A percentile compares a stretch with the other conserved stretches of the same genome.
These are phyloP conservation scores for Leccinum fibrillosum DNA, from an alignment of 768 basidiomycete species.

Conservation along the genomic window DNA sequence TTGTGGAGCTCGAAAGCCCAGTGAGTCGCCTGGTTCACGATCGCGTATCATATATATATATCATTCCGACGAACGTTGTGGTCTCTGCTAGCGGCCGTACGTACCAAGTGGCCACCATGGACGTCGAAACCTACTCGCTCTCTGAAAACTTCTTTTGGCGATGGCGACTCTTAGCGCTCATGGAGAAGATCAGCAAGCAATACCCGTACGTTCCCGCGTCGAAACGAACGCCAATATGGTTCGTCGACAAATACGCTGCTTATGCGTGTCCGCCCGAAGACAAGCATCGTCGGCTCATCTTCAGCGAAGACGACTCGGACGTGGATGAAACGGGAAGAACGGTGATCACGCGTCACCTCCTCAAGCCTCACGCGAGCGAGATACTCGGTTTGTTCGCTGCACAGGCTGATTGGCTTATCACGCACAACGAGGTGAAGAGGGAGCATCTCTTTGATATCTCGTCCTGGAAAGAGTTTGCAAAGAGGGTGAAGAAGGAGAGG, in stretches of 20 bases:
- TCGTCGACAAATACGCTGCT: slow-evolving; percentile 40
- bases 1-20: slow-evolving; percentile 28
- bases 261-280: slow-evolving; percentile 29
- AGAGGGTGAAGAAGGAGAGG: slow-evolving; percentile 29
- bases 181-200: slow-evolving; percentile 41
- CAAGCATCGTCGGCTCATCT: slow-evolving; percentile 34
- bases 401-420: slow-evolving; percentile 58
- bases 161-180: slow-evolving; percentile 45
- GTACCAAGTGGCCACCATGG: slow-evolving; percentile 47
- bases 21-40: slow-evolving; percentile 18
- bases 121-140: slow-evolving; percentile 37
- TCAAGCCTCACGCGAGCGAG: slow-evolving; percentile 49
- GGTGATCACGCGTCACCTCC: slow-evolving; percentile 38
- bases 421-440: slow-evolving; percentile 38
- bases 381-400: slow-evolving; percentile 49
- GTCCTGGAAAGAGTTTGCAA: slow-evolving; percentile 49
- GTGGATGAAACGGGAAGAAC: slow-evolving; percentile 28
- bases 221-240: slow-evolving; percentile 48
- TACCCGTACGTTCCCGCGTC: slow-evolving; percentile 33
- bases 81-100: slow-evolving; percentile 34
- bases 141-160: slow-evolving; percentile 52
- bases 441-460: slow-evolving; percentile 38
- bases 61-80: not conserved
- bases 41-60: not conserved
- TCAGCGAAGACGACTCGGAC: slow-evolving; percentile 30